Conservation (phyloP, 805 yeast species). For the Debaryomyces maramus region DNA sequence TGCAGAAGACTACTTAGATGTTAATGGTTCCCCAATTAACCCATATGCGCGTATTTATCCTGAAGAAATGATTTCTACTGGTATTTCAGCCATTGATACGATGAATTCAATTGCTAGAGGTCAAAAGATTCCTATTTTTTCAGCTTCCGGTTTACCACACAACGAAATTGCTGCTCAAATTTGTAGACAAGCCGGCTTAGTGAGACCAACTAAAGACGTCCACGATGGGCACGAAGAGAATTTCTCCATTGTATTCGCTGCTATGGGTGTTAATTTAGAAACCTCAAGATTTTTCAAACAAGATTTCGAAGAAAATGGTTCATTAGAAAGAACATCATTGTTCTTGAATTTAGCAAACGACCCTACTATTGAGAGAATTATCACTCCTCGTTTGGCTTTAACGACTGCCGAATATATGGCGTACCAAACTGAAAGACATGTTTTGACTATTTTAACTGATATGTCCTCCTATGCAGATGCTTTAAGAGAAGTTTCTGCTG, state of each 20-base stretch:
- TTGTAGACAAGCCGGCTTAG: conserved; percentile 99
- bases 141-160: conserved; percentile 99
- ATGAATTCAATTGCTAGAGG: conserved; percentile 99
- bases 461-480: conserved; percentile 99
- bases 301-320: conserved; percentile 98
- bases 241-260: conserved; percentile 98
- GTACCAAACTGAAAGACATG: conserved; percentile 99
- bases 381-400: conserved; percentile 97
- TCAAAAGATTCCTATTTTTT: conserved; percentile 97
- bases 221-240: conserved; percentile 99
- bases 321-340: conserved; percentile 94
- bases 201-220: conserved; percentile 98
- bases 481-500: conserved; percentile 98
- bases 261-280: conserved; percentile 99
- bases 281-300: conserved; percentile 98
- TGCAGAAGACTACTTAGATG: conserved; percentile 98
- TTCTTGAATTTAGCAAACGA: conserved; percentile 98
- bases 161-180: conserved; percentile 99
- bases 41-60: conserved; percentile 99
- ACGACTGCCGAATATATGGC: conserved; percentile 99
- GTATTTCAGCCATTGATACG: conserved; percentile 97
- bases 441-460: conserved; percentile 94
- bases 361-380: conserved; percentile 99
- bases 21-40: conserved; percentile 98
- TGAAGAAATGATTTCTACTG: conserved; percentile 99